Percentiles rank a stretch among this genome's conserved stretches.
phyloP scores from a whole-genome alignment of 352 stramenopile genomes.

The Globisporangium cederbergense region DNA sequence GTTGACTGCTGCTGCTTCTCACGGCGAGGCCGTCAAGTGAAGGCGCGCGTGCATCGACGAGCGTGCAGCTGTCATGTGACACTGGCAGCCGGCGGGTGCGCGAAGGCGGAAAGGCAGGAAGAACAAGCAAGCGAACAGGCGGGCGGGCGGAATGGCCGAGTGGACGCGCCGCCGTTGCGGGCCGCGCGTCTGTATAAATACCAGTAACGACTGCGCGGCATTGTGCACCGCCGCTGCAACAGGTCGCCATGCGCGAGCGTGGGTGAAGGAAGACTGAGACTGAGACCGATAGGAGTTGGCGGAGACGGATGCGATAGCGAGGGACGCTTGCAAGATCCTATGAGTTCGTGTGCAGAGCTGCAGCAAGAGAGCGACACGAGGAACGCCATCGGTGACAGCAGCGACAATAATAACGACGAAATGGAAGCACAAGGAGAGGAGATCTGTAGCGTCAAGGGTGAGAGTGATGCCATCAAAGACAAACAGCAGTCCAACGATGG shows the following conservation, averaged over 20 bases:
- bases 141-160: background rate
- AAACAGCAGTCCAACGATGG: background rate
- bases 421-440: conserved; percentile 6
- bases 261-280: background rate
- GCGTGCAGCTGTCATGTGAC: background rate
- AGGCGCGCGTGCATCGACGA: background rate
- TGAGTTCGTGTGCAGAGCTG: conserved; percentile 1
- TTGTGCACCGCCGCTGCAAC: background rate
- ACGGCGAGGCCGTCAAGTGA: too few species aligned
- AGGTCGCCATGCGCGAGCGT: background rate
- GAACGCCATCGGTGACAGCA: background rate
- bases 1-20: too few species aligned
- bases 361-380: background rate
- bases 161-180: background rate
- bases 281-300: background rate
- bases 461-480: background rate
- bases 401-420: background rate
- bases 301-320: background rate
- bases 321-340: background rate
- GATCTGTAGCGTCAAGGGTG: background rate
- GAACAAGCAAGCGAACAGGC: background rate
- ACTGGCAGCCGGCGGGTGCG: too few species aligned
- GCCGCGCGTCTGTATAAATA: background rate
- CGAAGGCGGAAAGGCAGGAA: background rate
- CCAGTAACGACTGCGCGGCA: too few species aligned